Conservation (phyloP, 805 yeast species). For the Teunomyces gatunensis region DNA sequence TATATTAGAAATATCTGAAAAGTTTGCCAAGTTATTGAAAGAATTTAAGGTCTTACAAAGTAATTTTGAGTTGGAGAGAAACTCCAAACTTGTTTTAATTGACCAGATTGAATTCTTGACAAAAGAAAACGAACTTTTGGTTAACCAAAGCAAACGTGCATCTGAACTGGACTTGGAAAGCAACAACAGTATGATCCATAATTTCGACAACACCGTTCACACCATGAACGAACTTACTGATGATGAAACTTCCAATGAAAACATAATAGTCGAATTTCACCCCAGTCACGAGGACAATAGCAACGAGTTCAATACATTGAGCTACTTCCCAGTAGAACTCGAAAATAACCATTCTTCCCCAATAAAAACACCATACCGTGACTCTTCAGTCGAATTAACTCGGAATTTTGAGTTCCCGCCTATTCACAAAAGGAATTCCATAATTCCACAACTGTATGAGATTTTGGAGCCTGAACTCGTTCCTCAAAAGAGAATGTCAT, state of each 20-base stretch:
- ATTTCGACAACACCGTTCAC: slow-evolving; percentile 12
- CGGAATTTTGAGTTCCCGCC: slow-evolving; percentile 27
- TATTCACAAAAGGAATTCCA: not conserved
- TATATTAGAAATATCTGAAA: slow-evolving; percentile 18
- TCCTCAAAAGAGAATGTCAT: slow-evolving; percentile 29
- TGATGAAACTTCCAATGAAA: slow-evolving; percentile 9
- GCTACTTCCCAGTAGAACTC: slow-evolving; percentile 22
- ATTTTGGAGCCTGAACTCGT: slow-evolving; percentile 24
- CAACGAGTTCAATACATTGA: slow-evolving; percentile 16
- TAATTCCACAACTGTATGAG: not conserved
- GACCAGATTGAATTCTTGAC: slow-evolving; percentile 53
- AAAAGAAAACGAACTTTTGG: slow-evolving; percentile 26
- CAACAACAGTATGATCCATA: slow-evolving; percentile 5
- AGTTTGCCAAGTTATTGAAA: slow-evolving; percentile 29
- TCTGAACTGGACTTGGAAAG: slow-evolving; percentile 6
- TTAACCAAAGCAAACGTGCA: slow-evolving; percentile 10
- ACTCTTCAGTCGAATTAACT: slow-evolving; percentile 20
- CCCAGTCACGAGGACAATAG: slow-evolving; percentile 4
- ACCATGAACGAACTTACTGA: slow-evolving; percentile 23
- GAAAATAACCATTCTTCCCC: slow-evolving; percentile 27
- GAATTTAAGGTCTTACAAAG: slow-evolving; percentile 43
- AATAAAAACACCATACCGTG: slow-evolving; percentile 13
- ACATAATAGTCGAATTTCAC: not conserved
- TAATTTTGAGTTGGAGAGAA: slow-evolving; percentile 52
- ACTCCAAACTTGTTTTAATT: slow-evolving; percentile 49